A percentile compares a stretch with the other conserved stretches of the same genome.
Conservation (phyloP, 441 rosid genomes). For the Biscutella laevigata region DNA sequence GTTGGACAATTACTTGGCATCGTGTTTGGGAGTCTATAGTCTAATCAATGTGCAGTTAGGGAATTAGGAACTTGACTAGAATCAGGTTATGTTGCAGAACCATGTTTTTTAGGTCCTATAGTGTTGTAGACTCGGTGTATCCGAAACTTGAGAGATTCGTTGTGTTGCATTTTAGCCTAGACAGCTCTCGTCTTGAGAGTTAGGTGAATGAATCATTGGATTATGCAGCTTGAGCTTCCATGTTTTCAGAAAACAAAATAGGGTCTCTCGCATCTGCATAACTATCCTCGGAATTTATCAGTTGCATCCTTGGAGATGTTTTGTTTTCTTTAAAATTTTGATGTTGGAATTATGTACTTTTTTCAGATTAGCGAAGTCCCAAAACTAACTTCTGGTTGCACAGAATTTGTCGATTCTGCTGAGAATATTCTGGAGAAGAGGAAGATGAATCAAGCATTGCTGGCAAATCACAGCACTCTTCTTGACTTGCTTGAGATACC, state of each 20-base stretch:
- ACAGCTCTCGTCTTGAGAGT: not conserved
- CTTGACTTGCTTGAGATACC: conserved; percentile 98
- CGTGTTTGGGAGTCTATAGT: too few species aligned
- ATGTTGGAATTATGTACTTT: not conserved
- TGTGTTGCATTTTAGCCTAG: conserved; percentile 1
- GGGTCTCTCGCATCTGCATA: not conserved
- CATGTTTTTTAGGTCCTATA: not conserved
- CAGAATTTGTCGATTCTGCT: conserved; percentile 75
- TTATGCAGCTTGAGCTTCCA: too few species aligned
- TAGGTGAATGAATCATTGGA: too few species aligned
- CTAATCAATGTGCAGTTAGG: too few species aligned
- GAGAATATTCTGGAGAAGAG: conserved; percentile 82
- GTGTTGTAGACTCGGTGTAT: not conserved
- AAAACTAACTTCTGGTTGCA: conserved; percentile 73
- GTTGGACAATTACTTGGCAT: too few species aligned
- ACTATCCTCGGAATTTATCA: not conserved
- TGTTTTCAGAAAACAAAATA: too few species aligned
- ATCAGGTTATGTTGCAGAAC: too few species aligned
- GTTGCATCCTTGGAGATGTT: not conserved
- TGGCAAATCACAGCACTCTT: conserved; percentile 76
- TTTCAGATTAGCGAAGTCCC: conserved; percentile 75
- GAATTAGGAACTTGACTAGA: too few species aligned
- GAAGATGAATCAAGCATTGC: conserved; percentile 84
- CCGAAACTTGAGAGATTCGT: not conserved
- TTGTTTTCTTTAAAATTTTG: not conserved